These are phyloP conservation scores for Melampsora americana DNA, from an alignment of 1,284 basidiomycete genomes.

Conservation along the genomic window DNA sequence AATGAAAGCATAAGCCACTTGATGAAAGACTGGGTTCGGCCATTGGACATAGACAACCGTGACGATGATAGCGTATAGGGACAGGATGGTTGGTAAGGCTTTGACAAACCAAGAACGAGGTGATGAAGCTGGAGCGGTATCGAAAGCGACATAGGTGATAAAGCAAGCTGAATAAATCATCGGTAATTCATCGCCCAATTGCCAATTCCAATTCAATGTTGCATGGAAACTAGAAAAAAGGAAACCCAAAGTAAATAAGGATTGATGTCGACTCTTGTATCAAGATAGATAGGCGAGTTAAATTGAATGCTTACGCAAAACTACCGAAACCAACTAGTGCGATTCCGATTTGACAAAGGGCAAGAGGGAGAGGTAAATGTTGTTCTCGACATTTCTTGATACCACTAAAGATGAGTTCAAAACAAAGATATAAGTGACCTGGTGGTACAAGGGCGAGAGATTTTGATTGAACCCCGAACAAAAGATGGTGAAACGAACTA, in stretches of 20 bases:
- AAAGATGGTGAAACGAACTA: conserved; percentile 1
- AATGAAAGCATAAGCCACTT: conserved; percentile 58
- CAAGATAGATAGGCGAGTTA: not conserved
- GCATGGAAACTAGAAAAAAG: conserved; percentile 50
- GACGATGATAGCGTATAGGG: conserved; percentile 45
- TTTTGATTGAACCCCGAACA: not conserved
- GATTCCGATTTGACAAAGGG: conserved; percentile 39
- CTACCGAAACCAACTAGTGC: conserved; percentile 39
- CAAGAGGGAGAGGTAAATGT: conserved; percentile 26
- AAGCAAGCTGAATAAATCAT: conserved; percentile 53
- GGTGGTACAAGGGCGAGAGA: not conserved
- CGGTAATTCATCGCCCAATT: conserved; percentile 53
- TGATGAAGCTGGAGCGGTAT: conserved; percentile 46
- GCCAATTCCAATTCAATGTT: conserved; percentile 51
- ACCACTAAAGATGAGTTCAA: conserved; percentile 14
- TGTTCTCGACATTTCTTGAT: conserved; percentile 29
- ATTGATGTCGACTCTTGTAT: not conserved
- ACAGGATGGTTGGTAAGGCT: conserved; percentile 45
- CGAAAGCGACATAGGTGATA: conserved; percentile 50
- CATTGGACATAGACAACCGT: conserved; percentile 51
- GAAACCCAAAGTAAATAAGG: conserved; percentile 47
- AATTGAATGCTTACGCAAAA: conserved; percentile 22
- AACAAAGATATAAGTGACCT: not conserved
- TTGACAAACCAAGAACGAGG: conserved; percentile 45
- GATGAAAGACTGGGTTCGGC: conserved; percentile 60